Evolutionary conservation across 306 rosid genomes (phyloP), one percentile per base, ranked within the genome.

Genomic region (Leucaena leucocephala): DNA sequence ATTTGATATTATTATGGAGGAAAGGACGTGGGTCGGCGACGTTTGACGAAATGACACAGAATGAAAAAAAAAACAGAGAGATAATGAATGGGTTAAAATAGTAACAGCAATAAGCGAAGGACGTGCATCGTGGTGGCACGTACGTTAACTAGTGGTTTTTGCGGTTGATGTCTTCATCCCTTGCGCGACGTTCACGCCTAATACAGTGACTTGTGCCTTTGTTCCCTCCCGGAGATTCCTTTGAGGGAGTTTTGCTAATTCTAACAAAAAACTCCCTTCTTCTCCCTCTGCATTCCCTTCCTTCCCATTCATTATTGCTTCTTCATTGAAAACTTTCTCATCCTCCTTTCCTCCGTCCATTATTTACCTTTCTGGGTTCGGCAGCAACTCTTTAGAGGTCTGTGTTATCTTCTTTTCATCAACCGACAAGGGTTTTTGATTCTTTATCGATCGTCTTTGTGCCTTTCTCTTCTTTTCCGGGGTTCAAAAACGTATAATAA

Each of bases 131-230:
- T 27, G 17, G 27, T 36, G 10, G 16, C 81, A 74, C 81, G 81
- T 68, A 78, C 36, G 2, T 2, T 68, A 38, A 36, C 3, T 14
- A 63, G 49, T 78, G 36, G 39, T 76, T 71, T 71, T 27, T 27
- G 67, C 22, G 78, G 70, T 61, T 16, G 2, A 16, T 14, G 39
- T 74, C 68, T 74, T 27, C 21, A 21, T 13, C 40, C 33, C 54
- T 19, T 0, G n/a, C 27, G 71, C 86, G 84, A 84, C 7, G 76
- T 81, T 81, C 68, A 33, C 69, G 83, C 69, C 45, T 69, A 57
- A 44, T 44, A 78, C 45, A 80, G 12, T 63, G 75, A 81, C 75
- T 21, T 64, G 6, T 64, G 11, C 74, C 70, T 54, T 82, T 78
- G 22, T 82, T 78, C 81, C 88, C 22, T 70, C 70, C 55, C 61